Conservation (phyloP, 148 eudicot genomes). For the Chenopodium album region DNA sequence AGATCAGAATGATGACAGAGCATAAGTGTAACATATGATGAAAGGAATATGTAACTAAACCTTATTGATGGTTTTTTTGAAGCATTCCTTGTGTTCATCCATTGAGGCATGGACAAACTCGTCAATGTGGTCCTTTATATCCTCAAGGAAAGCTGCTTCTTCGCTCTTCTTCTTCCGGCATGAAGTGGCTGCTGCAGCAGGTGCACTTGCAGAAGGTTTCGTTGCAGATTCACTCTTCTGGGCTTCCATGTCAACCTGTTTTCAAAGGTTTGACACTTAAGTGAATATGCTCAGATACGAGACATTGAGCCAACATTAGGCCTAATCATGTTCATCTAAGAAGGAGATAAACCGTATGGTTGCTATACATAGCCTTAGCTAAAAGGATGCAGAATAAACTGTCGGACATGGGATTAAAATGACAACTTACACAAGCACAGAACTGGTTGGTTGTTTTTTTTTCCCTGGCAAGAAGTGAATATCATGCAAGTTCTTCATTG, state of each 20-base stretch:
- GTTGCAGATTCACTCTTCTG: conserved; percentile 32
- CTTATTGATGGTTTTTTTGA: conserved; percentile 39
- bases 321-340: too few species aligned
- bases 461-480: too few species aligned
- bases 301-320: neutral
- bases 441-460: neutral
- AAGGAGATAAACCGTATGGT: neutral
- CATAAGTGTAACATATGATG: neutral
- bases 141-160: conserved; percentile 41
- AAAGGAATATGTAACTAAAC: conserved; percentile 11
- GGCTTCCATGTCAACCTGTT: conserved; percentile 32
- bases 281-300: neutral
- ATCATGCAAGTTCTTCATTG: neutral
- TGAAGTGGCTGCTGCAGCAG: conserved; percentile 28
- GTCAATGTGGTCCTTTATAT: conserved; percentile 43
- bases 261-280: neutral
- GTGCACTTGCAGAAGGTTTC: conserved; percentile 17
- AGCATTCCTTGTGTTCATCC: conserved; percentile 46
- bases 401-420: neutral
- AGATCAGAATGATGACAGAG: neutral
- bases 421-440: neutral
- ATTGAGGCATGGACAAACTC: conserved; percentile 42
- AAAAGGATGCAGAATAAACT: neutral
- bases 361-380: neutral
- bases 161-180: conserved; percentile 47